Conservation (phyloP, 768 basidiomycete species). For the Calocera viscosa region DNA sequence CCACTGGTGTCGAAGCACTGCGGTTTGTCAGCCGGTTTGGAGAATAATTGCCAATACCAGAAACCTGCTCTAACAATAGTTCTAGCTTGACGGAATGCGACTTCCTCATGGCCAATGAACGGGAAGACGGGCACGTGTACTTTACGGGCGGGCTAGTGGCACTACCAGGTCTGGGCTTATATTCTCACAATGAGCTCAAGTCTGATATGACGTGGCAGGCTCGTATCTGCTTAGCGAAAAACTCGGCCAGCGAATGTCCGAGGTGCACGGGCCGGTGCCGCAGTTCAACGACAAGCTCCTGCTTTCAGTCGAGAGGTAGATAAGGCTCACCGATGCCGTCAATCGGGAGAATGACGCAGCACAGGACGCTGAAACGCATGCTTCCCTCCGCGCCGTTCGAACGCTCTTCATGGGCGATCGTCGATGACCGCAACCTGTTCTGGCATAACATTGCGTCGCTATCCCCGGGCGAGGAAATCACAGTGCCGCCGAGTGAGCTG, state of each 20-base stretch:
- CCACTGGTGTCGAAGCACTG: not conserved
- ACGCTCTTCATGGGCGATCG: constrained; percentile 29
- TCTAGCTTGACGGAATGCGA: constrained; percentile 27
- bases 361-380: constrained; percentile 26
- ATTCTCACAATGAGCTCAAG: not conserved
- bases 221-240: constrained; percentile 27
- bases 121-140: constrained; percentile 29
- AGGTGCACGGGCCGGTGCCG: constrained; percentile 25
- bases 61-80: not conserved
- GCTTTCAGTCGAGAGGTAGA: constrained; percentile 25
- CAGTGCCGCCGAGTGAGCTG: not conserved
- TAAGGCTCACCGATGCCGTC: not conserved
- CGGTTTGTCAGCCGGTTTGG: not conserved
- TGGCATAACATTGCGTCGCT: constrained; percentile 19
- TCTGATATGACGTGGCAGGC: constrained; percentile 16
- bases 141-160: constrained; percentile 29
- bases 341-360: not conserved
- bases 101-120: constrained; percentile 29
- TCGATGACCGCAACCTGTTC: constrained; percentile 25
- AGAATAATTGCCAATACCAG: not conserved
- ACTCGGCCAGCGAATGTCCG: constrained; percentile 23
- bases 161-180: constrained; percentile 21
- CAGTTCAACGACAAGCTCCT: constrained; percentile 30
- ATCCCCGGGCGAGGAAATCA: not conserved
- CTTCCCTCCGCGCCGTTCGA: constrained; percentile 27